These are phyloP conservation scores for Leishmania tarentolae DNA, from an alignment of 208 protist genomes.

Conservation along the genomic window DNA sequence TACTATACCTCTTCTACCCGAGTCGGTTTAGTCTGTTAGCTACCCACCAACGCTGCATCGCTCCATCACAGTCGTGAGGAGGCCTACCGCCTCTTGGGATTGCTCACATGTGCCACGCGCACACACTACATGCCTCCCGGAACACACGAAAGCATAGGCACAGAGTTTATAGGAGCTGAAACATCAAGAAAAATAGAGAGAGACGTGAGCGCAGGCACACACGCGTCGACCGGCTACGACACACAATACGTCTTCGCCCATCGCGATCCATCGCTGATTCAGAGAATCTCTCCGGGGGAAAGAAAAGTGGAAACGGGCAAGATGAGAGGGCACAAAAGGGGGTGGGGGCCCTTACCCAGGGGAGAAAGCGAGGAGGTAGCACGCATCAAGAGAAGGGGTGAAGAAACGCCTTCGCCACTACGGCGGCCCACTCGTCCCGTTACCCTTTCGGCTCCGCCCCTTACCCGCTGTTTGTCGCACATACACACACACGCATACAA, in stretches of 20 bases:
- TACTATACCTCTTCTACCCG: background rate
- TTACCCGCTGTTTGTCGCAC: too few species aligned
- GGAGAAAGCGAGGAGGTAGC: background rate
- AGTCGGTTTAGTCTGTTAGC: background rate
- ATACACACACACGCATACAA: background rate
- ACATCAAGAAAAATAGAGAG: slow-evolving; percentile 1
- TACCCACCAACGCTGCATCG: background rate
- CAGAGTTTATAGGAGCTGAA: background rate
- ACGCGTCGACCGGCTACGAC: background rate
- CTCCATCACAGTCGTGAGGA: background rate
- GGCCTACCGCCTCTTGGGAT: background rate
- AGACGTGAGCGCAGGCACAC: background rate
- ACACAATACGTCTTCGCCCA: background rate
- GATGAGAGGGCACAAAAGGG: background rate
- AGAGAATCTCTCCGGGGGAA: background rate
- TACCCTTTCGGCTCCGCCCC: background rate
- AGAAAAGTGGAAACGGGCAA: background rate
- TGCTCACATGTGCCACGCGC: background rate
- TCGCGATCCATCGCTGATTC: background rate
- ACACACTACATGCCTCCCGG: background rate
- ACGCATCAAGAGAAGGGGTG: background rate
- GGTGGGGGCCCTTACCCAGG: background rate
- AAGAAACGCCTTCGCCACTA: background rate
- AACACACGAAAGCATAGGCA: slow-evolving; percentile 20
- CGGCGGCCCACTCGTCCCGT: background rate